Evolutionary conservation across 108 stramenopile species (phyloP).

Genomic region (Skeletonema grethae): DNA sequence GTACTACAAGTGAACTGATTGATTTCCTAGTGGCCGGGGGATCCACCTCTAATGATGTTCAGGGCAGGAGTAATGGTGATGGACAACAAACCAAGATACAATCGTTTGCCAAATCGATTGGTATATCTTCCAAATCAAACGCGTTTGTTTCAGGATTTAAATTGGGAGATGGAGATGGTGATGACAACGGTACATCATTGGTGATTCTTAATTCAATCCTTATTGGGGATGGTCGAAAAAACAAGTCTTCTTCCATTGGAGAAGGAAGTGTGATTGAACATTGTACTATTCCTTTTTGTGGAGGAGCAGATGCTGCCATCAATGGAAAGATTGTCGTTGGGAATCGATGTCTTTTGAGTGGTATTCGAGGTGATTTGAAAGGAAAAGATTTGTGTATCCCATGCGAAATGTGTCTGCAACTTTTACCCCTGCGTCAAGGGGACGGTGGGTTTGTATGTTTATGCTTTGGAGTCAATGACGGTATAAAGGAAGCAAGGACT

Average conservation of each 20-base stretch:
- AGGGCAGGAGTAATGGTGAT: not conserved
- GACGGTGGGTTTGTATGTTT: conserved; percentile 45
- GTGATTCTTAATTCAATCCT: conserved; percentile 27
- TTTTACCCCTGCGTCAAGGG: conserved; percentile 40
- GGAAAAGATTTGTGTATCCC: conserved; percentile 29
- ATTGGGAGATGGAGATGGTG: not conserved
- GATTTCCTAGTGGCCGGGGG: conserved; percentile 55
- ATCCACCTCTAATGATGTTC: not conserved
- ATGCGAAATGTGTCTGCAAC: conserved; percentile 55
- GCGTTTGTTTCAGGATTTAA: conserved; percentile 15
- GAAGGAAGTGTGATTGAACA: conserved; percentile 37
- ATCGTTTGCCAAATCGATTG: conserved; percentile 25
- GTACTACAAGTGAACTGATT: conserved; percentile 73
- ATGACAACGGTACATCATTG: not conserved
- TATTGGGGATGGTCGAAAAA: not conserved
- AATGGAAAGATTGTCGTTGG: conserved; percentile 36
- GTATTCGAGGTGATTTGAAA: conserved; percentile 36
- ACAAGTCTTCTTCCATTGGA: conserved; percentile 13
- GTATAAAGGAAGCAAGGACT: conserved; percentile 51
- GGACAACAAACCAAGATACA: not conserved
- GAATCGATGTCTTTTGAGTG: conserved; percentile 57
- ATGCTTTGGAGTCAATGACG: conserved; percentile 67
- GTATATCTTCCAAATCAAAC: conserved; percentile 12
- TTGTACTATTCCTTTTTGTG: conserved; percentile 9
- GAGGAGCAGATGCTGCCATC: not conserved